A percentile compares a stretch with the other conserved stretches of the same genome.
Conservation (phyloP, 2,329 filamentous ascomycete species). For the Fusarium incarnatum region DNA sequence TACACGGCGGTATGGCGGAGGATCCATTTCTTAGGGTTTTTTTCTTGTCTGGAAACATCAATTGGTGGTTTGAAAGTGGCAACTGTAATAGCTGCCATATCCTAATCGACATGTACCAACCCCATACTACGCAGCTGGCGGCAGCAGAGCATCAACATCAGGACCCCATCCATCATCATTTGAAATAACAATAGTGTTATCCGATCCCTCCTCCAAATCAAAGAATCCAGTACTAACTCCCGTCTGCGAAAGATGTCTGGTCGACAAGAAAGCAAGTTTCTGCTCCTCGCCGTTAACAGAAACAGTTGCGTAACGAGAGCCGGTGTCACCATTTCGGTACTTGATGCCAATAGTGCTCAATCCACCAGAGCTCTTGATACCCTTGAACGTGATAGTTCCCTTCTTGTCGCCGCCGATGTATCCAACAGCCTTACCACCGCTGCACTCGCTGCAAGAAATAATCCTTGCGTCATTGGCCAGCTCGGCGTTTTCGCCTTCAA, state of each 20-base stretch:
- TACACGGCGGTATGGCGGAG: too few species aligned
- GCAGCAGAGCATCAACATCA: conserved; percentile 61
- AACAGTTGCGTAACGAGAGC: conserved; percentile 64
- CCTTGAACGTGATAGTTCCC: conserved; percentile 61
- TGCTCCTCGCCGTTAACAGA: conserved; percentile 65
- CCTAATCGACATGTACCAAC: not conserved
- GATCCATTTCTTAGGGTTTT: too few species aligned
- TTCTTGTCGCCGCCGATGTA: conserved; percentile 64
- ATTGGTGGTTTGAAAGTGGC: not conserved
- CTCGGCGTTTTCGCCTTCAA: conserved; percentile 63
- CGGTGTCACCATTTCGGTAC: conserved; percentile 66
- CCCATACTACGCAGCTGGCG: conserved; percentile 53
- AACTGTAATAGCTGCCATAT: too few species aligned
- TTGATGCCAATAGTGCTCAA: conserved; percentile 65
- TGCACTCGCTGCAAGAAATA: conserved; percentile 64
- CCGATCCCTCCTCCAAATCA: conserved; percentile 59
- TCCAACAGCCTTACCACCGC: conserved; percentile 61
- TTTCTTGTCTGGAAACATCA: not conserved
- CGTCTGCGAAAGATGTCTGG: conserved; percentile 52
- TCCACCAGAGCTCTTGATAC: conserved; percentile 58
- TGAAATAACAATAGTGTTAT: conserved; percentile 62
- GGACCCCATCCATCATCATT: conserved; percentile 55
- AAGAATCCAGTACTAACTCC: conserved; percentile 60
- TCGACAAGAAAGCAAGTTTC: conserved; percentile 66
- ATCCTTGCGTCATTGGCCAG: conserved; percentile 59